These are phyloP conservation scores for Cairneyella variabilis DNA, from an alignment of 495 filamentous ascomycete species.

Conservation along the genomic window DNA sequence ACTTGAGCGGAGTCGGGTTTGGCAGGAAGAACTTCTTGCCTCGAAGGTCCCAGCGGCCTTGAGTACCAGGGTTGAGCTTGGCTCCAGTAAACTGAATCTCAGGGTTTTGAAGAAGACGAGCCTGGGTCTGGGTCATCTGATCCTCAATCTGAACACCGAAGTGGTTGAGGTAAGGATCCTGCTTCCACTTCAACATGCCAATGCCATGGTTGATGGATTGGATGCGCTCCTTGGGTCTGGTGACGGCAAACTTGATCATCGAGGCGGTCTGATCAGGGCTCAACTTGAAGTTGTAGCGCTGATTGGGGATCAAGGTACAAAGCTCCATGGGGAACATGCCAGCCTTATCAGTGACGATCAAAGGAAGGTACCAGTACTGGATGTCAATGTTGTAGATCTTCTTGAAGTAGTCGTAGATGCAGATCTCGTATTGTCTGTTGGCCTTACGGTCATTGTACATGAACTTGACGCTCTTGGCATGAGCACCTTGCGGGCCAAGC, in stretches of 20 bases:
- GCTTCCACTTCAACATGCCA: slow-evolving; percentile 57
- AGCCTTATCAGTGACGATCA: slow-evolving; percentile 65
- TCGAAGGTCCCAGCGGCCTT: slow-evolving; percentile 83
- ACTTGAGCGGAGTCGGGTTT: slow-evolving; percentile 54
- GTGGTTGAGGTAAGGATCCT: slow-evolving; percentile 60
- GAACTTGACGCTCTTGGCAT: slow-evolving; percentile 56
- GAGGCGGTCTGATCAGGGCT: slow-evolving; percentile 59
- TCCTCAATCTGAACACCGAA: slow-evolving; percentile 67
- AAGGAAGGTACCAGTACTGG: slow-evolving; percentile 47
- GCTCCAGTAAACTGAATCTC: slow-evolving; percentile 59
- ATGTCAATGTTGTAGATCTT: slow-evolving; percentile 59
- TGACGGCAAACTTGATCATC: slow-evolving; percentile 86
- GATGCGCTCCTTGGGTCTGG: slow-evolving; percentile 59
- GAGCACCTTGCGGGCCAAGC: slow-evolving; percentile 33
- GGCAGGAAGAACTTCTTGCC: slow-evolving; percentile 66
- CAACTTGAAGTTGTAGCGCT: slow-evolving; percentile 79
- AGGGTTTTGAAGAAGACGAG: slow-evolving; percentile 67
- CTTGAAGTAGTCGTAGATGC: slow-evolving; percentile 64
- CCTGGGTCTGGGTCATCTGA: slow-evolving; percentile 59
- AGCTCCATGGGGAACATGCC: slow-evolving; percentile 77
- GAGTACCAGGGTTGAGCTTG: slow-evolving; percentile 48
- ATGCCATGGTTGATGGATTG: slow-evolving; percentile 61
- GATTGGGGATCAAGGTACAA: slow-evolving; percentile 50
- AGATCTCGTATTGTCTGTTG: slow-evolving; percentile 33
- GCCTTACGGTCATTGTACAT: slow-evolving; percentile 45